Percentiles rank a stretch among this genome's conserved stretches.
These are phyloP conservation scores for Chlamydomonas eustigma DNA, from an alignment of 139 green algal genomes.

Conservation along the genomic window DNA sequence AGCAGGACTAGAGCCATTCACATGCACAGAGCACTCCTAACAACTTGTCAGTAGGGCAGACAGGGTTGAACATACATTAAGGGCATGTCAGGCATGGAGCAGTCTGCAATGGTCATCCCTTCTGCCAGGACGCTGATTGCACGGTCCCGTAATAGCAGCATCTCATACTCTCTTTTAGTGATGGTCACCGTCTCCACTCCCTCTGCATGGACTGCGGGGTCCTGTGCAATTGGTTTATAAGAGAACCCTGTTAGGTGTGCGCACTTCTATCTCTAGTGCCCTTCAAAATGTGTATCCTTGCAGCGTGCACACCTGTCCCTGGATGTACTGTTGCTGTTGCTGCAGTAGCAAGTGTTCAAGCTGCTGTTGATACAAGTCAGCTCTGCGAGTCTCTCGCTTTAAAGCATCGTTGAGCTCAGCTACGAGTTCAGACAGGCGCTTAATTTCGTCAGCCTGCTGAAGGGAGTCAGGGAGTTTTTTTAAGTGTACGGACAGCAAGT, in stretches of 20 bases:
- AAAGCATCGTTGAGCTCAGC: conserved; percentile 28
- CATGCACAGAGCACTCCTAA: no score
- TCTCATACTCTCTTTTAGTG: conserved; percentile 49
- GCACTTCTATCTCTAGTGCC: neutral
- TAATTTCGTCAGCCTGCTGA: conserved; percentile 6
- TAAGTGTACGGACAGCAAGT: no score
- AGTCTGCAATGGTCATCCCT: conserved; percentile 79
- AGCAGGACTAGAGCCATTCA: no score
- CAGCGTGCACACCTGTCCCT: neutral
- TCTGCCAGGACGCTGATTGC: conserved; percentile 66
- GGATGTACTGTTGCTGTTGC: neutral
- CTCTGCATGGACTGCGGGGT: neutral
- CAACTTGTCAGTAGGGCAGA: no score
- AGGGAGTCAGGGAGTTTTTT: no score
- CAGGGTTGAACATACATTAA: conserved; percentile 62
- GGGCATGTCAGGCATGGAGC: conserved; percentile 67
- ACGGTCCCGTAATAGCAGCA: conserved; percentile 68
- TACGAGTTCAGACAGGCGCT: conserved; percentile 32
- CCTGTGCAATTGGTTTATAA: neutral
- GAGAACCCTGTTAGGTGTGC: neutral
- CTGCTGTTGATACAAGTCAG: conserved; percentile 36
- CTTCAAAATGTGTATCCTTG: neutral
- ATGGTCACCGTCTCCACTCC: conserved; percentile 37
- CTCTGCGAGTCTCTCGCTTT: conserved; percentile 24
- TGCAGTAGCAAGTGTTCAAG: conserved; percentile 19